Base-by-base conservation (phyloP, 441 rosid genomes). In the Pelargonium hybrid region DNA sequence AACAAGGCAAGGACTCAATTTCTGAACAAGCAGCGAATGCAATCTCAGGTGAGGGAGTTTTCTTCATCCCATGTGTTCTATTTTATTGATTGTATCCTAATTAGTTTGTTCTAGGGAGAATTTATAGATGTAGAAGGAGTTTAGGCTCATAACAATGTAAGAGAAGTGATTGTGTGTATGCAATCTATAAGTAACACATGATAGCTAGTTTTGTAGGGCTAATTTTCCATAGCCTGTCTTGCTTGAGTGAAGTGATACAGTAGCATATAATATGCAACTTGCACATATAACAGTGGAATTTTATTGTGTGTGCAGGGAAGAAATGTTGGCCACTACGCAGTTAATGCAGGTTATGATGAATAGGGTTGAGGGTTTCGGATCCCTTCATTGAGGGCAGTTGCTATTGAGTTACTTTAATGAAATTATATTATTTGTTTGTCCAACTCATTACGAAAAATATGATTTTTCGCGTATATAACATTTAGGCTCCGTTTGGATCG, bases 1-100 rank as follows among this genome's bases (percentile, higher is more conserved):
- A 92, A 83, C 76, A 90, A 95, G 82, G 96, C 98, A 23, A 86
- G 99, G 83, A 92, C 99, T 9, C 92, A 84, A 79, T 80, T 62
- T 69, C 71, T 92, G 77, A 90, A 89, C 81, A 85, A 84, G 80
- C 95, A 92, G 82, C 87, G 97, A 75, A 84, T 87, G 97, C 73
- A 82, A 68, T 79, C 93, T 5, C 74, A 86, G 93, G 97, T 87
- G 56, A 71, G n/a, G 5, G 17, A 67, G 31, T 45, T 11, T 75
- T 56, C 23, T 63, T 41, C 20, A 25, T 63, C 11, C 20, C 7
- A 5, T 6, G 21, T 52, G 9, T 1, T 21, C 26, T 14, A 52
- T 31, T 10, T 10, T 41, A 18, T 17, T n/a, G 15, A 52, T 64
- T 67, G 64, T 3, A 31, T 2, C 4, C 4, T 31, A 1, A 31